phyloP scores from a whole-genome alignment of 1,284 basidiomycete genomes.

The Pseudomicrostroma phylloplanum region DNA sequence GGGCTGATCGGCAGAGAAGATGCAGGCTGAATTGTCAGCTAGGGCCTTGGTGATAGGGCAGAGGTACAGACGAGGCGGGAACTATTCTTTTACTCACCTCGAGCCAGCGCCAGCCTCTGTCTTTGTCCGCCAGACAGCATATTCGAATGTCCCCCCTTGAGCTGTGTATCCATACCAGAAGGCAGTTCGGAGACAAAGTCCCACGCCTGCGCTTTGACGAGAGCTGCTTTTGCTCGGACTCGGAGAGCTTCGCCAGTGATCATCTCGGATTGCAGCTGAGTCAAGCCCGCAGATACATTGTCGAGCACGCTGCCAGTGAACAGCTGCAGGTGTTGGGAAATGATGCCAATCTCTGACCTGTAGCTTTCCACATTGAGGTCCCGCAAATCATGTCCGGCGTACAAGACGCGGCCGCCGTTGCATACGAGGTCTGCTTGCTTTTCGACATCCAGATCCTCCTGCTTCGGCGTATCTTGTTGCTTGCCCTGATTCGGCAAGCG shows the following conservation, averaged over 20 bases:
- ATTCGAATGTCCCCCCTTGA: slow-evolving; percentile 51
- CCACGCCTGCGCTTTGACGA: slow-evolving; percentile 52
- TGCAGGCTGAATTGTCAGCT: too few species aligned
- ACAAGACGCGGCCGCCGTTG: slow-evolving; percentile 36
- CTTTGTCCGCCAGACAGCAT: slow-evolving; percentile 46
- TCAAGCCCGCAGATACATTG: slow-evolving; percentile 46
- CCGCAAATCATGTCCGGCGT: slow-evolving; percentile 48
- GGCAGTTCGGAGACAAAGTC: slow-evolving; percentile 51
- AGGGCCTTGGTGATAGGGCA: too few species aligned
- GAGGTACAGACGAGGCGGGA: too few species aligned
- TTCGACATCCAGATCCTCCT: not conserved
- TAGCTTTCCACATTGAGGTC: slow-evolving; percentile 52
- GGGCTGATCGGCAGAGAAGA: slow-evolving; percentile 15
- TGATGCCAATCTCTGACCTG: slow-evolving; percentile 53
- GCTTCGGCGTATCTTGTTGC: not conserved
- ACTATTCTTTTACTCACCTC: slow-evolving; percentile 6
- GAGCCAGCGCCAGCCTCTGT: slow-evolving; percentile 45
- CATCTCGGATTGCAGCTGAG: slow-evolving; percentile 31
- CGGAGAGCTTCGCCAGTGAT: slow-evolving; percentile 16
- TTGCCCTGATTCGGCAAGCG: not conserved
- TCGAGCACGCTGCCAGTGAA: slow-evolving; percentile 46
- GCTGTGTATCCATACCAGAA: slow-evolving; percentile 50
- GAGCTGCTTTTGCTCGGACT: slow-evolving; percentile 15
- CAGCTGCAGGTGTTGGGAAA: slow-evolving; percentile 53
- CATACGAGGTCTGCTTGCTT: slow-evolving; percentile 1